A percentile compares a stretch with the other conserved stretches of the same genome.
These are phyloP conservation scores for Aspergillus cristatus DNA, from an alignment of 495 filamentous ascomycete genomes.

Conservation along the genomic window DNA sequence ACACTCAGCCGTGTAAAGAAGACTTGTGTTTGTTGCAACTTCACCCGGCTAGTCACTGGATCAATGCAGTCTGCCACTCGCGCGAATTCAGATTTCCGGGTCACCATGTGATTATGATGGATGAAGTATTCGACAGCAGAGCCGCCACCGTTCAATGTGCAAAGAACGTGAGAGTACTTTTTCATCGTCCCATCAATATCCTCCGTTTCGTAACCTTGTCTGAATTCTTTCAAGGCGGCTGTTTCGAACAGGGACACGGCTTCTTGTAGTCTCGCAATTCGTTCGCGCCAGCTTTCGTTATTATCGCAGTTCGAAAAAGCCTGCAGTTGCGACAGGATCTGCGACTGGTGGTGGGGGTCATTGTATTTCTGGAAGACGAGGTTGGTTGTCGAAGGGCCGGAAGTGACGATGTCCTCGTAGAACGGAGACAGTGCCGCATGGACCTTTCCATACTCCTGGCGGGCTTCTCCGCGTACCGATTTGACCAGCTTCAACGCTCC, in stretches of 20 bases:
- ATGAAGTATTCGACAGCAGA: conserved; percentile 78
- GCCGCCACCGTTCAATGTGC: conserved; percentile 69
- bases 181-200: conserved; percentile 85
- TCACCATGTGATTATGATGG: conserved; percentile 74
- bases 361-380: conserved; percentile 76
- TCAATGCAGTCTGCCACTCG: conserved; percentile 79
- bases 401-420: conserved; percentile 69
- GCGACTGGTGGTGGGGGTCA: conserved; percentile 81
- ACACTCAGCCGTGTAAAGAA: conserved; percentile 69
- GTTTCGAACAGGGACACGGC: conserved; percentile 83
- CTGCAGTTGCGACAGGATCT: conserved; percentile 71
- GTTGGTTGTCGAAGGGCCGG: conserved; percentile 68
- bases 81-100: conserved; percentile 60
- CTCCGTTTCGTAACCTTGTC: conserved; percentile 79
- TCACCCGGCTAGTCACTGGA: conserved; percentile 45
- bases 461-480: conserved; percentile 77
- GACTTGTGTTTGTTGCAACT: conserved; percentile 63
- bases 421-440: conserved; percentile 82
- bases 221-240: conserved; percentile 82
- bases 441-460: conserved; percentile 83
- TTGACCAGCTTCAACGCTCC: conserved; percentile 55
- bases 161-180: conserved; percentile 79
- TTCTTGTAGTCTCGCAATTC: conserved; percentile 59
- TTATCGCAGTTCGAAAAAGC: conserved; percentile 74
- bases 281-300: conserved; percentile 58